Conservation (phyloP, 2,329 filamentous ascomycete species). For the Scorias spongiosa region DNA sequence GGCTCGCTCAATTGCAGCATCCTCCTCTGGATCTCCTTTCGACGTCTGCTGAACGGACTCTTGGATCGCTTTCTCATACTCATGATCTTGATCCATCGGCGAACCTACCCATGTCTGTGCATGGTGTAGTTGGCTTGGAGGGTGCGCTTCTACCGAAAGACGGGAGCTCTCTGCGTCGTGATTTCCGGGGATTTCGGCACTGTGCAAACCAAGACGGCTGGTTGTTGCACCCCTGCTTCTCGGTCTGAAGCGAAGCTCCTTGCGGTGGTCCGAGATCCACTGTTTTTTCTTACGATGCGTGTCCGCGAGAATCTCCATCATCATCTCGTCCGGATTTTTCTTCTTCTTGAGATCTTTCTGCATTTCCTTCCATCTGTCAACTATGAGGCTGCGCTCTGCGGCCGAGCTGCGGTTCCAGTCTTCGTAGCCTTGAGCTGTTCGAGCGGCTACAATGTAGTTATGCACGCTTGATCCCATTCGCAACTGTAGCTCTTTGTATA, state of each 20-base stretch:
- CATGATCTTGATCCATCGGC: conserved; percentile 34
- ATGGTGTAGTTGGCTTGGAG: background rate
- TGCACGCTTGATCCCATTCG: conserved; percentile 51
- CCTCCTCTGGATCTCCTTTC: conserved; percentile 52
- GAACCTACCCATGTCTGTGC: background rate
- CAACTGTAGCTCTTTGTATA: conserved; percentile 53
- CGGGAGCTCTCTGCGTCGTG: background rate
- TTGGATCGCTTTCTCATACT: conserved; percentile 58
- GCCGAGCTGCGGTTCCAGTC: conserved; percentile 39
- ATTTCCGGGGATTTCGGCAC: background rate
- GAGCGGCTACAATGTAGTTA: conserved; percentile 60
- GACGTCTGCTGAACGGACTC: conserved; percentile 56
- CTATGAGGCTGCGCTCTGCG: conserved; percentile 46
- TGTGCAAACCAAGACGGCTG: background rate
- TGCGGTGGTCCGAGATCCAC: background rate
- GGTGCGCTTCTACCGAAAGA: background rate
- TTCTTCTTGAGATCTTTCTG: conserved; percentile 39
- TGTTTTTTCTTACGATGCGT: background rate
- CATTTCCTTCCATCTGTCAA: conserved; percentile 44
- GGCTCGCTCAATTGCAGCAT: conserved; percentile 55
- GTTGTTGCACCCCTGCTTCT: background rate
- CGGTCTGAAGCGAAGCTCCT: background rate
- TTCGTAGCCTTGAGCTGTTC: conserved; percentile 54
- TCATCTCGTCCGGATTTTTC: conserved; percentile 33
- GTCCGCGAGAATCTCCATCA: conserved; percentile 13